Percentiles rank a stretch among this genome's conserved stretches.
Conservation (phyloP, 345 rosid species). For the Pugionium cornutum region DNA sequence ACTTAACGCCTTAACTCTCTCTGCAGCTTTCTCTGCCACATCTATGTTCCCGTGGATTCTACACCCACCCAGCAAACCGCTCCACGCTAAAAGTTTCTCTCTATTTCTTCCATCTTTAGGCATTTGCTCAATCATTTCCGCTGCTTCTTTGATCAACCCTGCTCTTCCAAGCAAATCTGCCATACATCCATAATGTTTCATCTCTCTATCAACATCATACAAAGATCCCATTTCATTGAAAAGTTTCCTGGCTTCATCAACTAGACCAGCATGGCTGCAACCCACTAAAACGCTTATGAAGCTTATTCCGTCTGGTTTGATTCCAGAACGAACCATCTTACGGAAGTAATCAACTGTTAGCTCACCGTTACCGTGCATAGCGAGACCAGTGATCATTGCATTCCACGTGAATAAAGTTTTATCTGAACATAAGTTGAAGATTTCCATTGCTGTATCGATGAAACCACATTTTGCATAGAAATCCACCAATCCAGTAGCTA, state of each 20-base stretch:
- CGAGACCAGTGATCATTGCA: conserved; percentile 69
- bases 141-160: conserved; percentile 62
- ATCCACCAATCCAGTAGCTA: conserved; percentile 69
- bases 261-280: conserved; percentile 73
- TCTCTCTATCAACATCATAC: conserved; percentile 50
- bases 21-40: conserved; percentile 68
- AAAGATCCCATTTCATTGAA: conserved; percentile 56
- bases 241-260: conserved; percentile 57
- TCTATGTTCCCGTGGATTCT: conserved; percentile 68
- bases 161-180: conserved; percentile 75
- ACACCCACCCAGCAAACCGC: conserved; percentile 77
- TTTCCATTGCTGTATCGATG: conserved; percentile 47
- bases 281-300: conserved; percentile 65
- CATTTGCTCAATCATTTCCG: conserved; percentile 57
- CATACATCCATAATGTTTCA: conserved; percentile 78
- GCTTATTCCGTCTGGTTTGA: conserved; percentile 61
- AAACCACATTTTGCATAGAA: conserved; percentile 70
- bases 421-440: conserved; percentile 49
- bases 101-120: conserved; percentile 51
- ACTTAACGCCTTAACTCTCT: conserved; percentile 54
- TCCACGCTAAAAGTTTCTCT: conserved; percentile 59
- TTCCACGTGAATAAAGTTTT: conserved; percentile 64
- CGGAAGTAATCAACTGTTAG: conserved; percentile 49
- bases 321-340: conserved; percentile 50
- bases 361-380: conserved; percentile 62